These are phyloP conservation scores for Rosellinia necatrix DNA, from an alignment of 2,329 filamentous ascomycete genomes.

Conservation along the genomic window DNA sequence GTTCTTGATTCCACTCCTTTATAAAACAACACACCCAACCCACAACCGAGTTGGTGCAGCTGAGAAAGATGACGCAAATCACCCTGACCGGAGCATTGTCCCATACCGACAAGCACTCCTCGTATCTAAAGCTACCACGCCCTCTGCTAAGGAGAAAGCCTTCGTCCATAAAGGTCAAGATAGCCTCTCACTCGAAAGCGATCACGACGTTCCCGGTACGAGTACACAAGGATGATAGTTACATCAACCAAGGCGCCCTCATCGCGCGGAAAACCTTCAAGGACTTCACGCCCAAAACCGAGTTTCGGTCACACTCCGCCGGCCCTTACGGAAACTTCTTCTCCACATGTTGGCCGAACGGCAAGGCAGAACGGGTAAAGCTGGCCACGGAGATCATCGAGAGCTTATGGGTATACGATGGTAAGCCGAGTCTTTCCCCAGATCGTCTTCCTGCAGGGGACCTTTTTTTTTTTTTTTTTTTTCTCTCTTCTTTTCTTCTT, in stretches of 20 bases:
- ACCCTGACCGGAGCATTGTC: constrained; percentile 19
- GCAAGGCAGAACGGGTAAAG: constrained; percentile 29
- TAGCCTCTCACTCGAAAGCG: constrained; percentile 22
- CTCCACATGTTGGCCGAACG: constrained; percentile 28
- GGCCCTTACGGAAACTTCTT: constrained; percentile 31
- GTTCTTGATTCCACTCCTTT: constrained; percentile 21
- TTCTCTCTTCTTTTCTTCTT: too few relatives aligned
- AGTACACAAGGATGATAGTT: constrained; percentile 27
- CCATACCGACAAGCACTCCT: constrained; percentile 20
- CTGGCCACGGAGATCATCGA: constrained; percentile 32
- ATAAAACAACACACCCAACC: constrained; percentile 16
- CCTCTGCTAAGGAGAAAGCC: constrained; percentile 23
- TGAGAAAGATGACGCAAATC: constrained; percentile 26
- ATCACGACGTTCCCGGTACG: constrained; percentile 29
- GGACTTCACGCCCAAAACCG: constrained; percentile 17
- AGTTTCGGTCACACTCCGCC: constrained; percentile 30
- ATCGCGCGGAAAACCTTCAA: constrained; percentile 31
- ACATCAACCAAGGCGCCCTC: constrained; percentile 27
- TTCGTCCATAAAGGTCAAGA: constrained; percentile 24
- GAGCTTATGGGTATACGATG: constrained; percentile 30
- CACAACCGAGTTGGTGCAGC: constrained; percentile 19
- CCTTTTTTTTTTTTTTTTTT: too few relatives aligned
- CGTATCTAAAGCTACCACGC: constrained; percentile 12
- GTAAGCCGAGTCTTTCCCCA: constrained; percentile 15
- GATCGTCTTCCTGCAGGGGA: neutral